A percentile compares a stretch with the other conserved stretches of the same genome.
Conservation (phyloP, 2,329 filamentous ascomycete genomes). For the Atkinsonella texensis region DNA sequence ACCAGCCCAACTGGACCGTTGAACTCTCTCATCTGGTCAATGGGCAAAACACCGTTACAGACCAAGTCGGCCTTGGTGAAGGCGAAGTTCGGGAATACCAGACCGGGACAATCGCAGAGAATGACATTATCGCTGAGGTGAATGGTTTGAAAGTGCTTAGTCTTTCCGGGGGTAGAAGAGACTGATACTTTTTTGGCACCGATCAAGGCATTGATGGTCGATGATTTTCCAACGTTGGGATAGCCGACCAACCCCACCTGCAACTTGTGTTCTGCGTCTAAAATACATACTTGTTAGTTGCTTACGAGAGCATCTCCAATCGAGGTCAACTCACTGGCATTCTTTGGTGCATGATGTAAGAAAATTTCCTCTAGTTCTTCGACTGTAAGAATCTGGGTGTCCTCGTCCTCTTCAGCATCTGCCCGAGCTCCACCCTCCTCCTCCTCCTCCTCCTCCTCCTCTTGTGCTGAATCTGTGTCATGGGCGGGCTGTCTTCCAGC, state of each 20-base stretch:
- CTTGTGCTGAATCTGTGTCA: conserved; percentile 12
- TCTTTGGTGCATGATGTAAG: conserved; percentile 52
- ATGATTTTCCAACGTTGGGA: conserved; percentile 98
- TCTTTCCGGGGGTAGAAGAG: conserved; percentile 93
- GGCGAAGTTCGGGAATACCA: conserved; percentile 97
- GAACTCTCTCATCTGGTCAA: conserved; percentile 91
- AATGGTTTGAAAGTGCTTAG: conserved; percentile 98
- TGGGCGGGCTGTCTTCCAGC: conserved; percentile 14
- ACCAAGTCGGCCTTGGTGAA: conserved; percentile 94
- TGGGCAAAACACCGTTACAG: conserved; percentile 86
- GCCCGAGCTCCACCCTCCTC: conserved; percentile 20
- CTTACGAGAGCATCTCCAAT: background rate
- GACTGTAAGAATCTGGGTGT: conserved; percentile 76
- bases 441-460: conserved; percentile 20
- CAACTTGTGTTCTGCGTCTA: conserved; percentile 50
- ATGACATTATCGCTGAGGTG: conserved; percentile 83
- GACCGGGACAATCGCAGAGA: conserved; percentile 94
- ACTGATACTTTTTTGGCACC: conserved; percentile 98
- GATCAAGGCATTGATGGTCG: conserved; percentile 97
- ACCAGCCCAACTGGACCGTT: conserved; percentile 78
- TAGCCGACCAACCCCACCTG: conserved; percentile 93
- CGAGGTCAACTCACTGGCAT: conserved; percentile 30
- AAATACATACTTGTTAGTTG: conserved; percentile 8
- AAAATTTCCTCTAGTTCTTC: conserved; percentile 89
- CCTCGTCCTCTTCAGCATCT: conserved; percentile 31